phyloP scores from a whole-genome alignment of 495 filamentous ascomycete species.

The Staphylotrichum longicolle region DNA sequence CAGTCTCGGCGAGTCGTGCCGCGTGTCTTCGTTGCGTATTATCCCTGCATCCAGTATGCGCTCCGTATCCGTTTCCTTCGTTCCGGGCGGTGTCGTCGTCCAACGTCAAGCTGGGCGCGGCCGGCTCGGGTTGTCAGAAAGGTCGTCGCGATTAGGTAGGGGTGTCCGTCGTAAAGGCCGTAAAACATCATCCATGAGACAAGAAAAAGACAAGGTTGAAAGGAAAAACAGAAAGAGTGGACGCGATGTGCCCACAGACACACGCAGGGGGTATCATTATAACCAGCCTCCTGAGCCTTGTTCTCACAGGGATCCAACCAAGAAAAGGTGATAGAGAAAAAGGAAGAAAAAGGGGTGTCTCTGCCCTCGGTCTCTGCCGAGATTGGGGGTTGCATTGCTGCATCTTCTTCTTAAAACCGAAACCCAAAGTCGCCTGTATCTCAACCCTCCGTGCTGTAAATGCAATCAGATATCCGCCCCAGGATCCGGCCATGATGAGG shows the following conservation, averaged over 20 bases:
- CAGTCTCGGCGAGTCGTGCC: slow-evolving; percentile 32
- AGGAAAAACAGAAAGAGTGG: slow-evolving; percentile 25
- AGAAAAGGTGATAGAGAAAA: slow-evolving; percentile 21
- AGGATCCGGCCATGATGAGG: slow-evolving; percentile 48
- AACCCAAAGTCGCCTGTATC: slow-evolving; percentile 42
- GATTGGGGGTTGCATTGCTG: slow-evolving; percentile 51
- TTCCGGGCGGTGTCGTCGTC: slow-evolving; percentile 19
- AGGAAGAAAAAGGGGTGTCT: slow-evolving; percentile 32
- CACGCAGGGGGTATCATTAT: slow-evolving; percentile 35
- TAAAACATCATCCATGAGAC: slow-evolving; percentile 48
- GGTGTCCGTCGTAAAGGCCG: slow-evolving; percentile 44
- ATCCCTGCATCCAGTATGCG: slow-evolving; percentile 25
- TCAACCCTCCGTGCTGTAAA: slow-evolving; percentile 45
- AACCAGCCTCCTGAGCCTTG: slow-evolving; percentile 16
- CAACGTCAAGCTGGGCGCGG: slow-evolving; percentile 41
- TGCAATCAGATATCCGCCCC: slow-evolving; percentile 49
- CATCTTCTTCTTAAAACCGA: slow-evolving; percentile 41
- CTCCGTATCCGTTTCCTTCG: slow-evolving; percentile 32
- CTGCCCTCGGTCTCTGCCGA: slow-evolving; percentile 44
- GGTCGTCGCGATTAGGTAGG: slow-evolving; percentile 34
- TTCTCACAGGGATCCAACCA: slow-evolving; percentile 23
- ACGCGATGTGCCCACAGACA: slow-evolving; percentile 8
- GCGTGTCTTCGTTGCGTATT: slow-evolving; percentile 29
- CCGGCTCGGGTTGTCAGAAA: slow-evolving; percentile 30
- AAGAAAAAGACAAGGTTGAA: slow-evolving; percentile 36